Base-by-base conservation (phyloP, 2,329 filamentous ascomycete species). In the Xylariomycetidae sp. region DNA sequence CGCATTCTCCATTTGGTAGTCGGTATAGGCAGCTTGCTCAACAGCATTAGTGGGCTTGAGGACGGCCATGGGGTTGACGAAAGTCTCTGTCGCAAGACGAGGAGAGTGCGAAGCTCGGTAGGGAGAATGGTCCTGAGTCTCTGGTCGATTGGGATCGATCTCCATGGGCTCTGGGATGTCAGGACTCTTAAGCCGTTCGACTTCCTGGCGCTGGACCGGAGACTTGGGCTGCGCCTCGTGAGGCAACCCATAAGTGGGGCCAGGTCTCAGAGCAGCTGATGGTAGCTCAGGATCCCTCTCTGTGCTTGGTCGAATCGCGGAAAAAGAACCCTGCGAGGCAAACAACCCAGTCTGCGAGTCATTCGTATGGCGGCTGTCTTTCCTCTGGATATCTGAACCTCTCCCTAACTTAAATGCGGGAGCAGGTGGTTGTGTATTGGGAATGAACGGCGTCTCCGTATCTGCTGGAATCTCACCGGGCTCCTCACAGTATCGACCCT, bases 81-180 rank as follows among this genome's bases (percentile, higher is more conserved):
- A 56, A 17, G 47, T 43, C 24, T 54, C 50, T 5, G 46, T 36
- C 4, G 44, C 41, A 9, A 53, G 38, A 26, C 42, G 39, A 40
- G 54, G 54, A 19, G 54, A 58, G 32, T 52, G 46, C 12, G 54
- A 57, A 17, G 32, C 30, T 19, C 46, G 45, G 26, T 53, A 44
- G 34, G 42, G 40, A 34, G 51, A 48, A 26, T 46, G 39, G 15
- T 42, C 40, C 38, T 42, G 39, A 32, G 39, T 29, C 31, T 34
- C 34, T 32, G 44, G 38, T 16, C 47, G 41, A 29, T 42, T 38
- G 19, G 43, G 43, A 31, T 54, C 49, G 16, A 53, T 29, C 20
- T 57, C 48, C 53, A 58, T 56, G 17, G 54, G 54, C 31, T 56
- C 54, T 33, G 54, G 55, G 38, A 58, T 55, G 27, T 50, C 54